phyloP scores from a whole-genome alignment of 1,139 yeast genomes.

The Kodamaea ohmeri region DNA sequence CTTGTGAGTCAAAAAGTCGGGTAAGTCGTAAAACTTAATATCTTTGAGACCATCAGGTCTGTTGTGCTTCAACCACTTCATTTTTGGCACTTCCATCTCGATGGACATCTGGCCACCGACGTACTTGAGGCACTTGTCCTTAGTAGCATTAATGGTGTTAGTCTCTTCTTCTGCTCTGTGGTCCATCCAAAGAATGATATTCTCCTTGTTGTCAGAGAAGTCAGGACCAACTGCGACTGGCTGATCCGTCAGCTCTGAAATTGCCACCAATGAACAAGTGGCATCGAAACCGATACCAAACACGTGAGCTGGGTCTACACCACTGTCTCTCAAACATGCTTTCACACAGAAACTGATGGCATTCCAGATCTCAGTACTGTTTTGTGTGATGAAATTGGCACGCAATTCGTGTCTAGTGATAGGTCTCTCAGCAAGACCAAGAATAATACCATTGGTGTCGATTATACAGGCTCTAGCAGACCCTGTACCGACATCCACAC shows the following conservation, averaged over 20 bases:
- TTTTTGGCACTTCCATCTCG: conserved; percentile 97
- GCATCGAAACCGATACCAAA: conserved; percentile 96
- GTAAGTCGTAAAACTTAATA: conserved; percentile 86
- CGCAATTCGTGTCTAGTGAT: conserved; percentile 74
- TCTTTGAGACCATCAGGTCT: conserved; percentile 64
- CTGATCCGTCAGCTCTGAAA: conserved; percentile 59
- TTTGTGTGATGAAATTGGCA: conserved; percentile 74
- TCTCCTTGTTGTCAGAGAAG: conserved; percentile 66
- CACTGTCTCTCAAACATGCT: conserved; percentile 68
- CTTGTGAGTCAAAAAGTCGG: conserved; percentile 85
- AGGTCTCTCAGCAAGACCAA: conserved; percentile 77
- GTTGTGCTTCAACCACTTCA: conserved; percentile 91
- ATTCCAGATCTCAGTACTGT: conserved; percentile 91
- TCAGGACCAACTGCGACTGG: conserved; percentile 95
- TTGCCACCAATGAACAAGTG: conserved; percentile 88
- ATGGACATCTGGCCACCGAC: conserved; percentile 98
- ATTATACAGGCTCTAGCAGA: conserved; percentile 93
- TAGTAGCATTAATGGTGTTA: conserved; percentile 71
- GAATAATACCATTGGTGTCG: conserved; percentile 76
- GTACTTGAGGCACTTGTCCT: conserved; percentile 75
- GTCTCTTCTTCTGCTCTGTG: conserved; percentile 94
- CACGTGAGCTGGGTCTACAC: conserved; percentile 62
- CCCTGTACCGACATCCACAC: conserved; percentile 98
- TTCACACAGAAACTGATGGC: conserved; percentile 81
- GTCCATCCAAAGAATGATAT: conserved; percentile 96